phyloP scores from a whole-genome alignment of 306 rosid species.

The Rosa multiflora region DNA sequence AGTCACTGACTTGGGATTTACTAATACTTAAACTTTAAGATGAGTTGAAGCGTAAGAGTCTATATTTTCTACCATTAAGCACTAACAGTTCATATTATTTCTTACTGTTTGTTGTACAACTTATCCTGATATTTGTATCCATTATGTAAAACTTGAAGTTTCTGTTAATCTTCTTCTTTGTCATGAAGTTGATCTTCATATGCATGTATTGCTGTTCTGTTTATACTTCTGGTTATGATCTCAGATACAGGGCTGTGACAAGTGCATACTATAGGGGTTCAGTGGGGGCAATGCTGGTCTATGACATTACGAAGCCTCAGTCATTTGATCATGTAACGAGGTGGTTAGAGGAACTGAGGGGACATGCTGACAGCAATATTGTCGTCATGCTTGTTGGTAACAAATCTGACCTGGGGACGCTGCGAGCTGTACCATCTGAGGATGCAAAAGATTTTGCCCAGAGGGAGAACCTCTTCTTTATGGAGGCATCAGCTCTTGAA shows the following conservation, averaged over 20 bases:
- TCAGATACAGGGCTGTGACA: slow-evolving; percentile 94
- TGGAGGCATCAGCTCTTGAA: slow-evolving; percentile 94
- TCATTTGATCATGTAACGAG: slow-evolving; percentile 69
- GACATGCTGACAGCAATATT: slow-evolving; percentile 73
- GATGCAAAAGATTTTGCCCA: slow-evolving; percentile 76
- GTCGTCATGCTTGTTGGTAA: slow-evolving; percentile 89
- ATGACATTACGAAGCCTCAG: slow-evolving; percentile 77
- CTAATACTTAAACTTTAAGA: neutral
- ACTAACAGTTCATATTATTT: neutral
- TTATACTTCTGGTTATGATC: slow-evolving; percentile 30
- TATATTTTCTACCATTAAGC: neutral
- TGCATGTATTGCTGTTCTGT: slow-evolving; percentile 9
- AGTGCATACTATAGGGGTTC: slow-evolving; percentile 97
- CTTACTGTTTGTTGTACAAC: neutral
- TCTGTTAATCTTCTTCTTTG: neutral
- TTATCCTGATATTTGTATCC: neutral
- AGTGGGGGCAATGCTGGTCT: slow-evolving; percentile 85
- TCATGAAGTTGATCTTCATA: neutral
- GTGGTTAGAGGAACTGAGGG: slow-evolving; percentile 84
- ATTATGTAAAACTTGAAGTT: neutral
- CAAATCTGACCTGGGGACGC: slow-evolving; percentile 74
- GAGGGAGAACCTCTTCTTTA: slow-evolving; percentile 72
- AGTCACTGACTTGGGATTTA: neutral
- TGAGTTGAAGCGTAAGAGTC: neutral
- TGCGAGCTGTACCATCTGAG: slow-evolving; percentile 68